Conservation (phyloP, 345 rosid species). For the Ricinus communis region DNA sequence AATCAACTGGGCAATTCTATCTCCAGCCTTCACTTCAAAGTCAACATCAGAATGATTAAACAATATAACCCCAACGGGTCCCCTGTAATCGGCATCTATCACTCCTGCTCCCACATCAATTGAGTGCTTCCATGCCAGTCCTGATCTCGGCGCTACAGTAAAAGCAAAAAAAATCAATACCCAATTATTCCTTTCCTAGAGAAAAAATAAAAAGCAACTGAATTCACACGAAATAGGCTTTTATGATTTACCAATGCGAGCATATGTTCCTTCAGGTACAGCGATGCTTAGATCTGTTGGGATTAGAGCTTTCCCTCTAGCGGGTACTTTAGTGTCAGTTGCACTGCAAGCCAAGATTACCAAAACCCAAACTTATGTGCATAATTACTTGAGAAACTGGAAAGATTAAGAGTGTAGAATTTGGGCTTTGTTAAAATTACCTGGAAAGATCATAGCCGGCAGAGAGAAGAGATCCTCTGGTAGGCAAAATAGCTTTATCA, state of each 20-base stretch:
- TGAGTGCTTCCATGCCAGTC: conserved; percentile 74
- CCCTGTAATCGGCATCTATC: conserved; percentile 77
- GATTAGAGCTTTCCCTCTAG: conserved; percentile 75
- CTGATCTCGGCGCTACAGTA: conserved; percentile 62
- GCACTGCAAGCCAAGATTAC: conserved; percentile 39
- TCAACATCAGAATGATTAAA: conserved; percentile 65
- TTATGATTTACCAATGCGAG: conserved; percentile 52
- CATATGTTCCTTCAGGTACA: conserved; percentile 68
- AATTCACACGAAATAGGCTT: too few relatives aligned
- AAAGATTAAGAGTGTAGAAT: too few relatives aligned
- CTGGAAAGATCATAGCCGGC: conserved; percentile 87
- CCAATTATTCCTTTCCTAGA: too few relatives aligned
- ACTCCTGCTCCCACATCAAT: conserved; percentile 85
- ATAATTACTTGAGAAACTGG: neutral
- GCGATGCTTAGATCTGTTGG: conserved; percentile 80
- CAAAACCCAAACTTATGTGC: neutral
- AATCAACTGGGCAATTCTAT: conserved; percentile 68
- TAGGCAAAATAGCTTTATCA: conserved; percentile 65
- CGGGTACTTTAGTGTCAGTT: conserved; percentile 60
- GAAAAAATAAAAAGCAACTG: too few relatives aligned
- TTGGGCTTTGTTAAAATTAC: conserved; percentile 1
- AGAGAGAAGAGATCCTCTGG: conserved; percentile 65
- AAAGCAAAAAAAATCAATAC: neutral
- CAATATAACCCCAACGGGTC: conserved; percentile 73
- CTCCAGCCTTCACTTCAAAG: conserved; percentile 63